A percentile compares a stretch with the other conserved stretches of the same genome.
These are phyloP conservation scores for Camellia japonica DNA, from an alignment of 148 eudicot genomes.

Conservation along the genomic window DNA sequence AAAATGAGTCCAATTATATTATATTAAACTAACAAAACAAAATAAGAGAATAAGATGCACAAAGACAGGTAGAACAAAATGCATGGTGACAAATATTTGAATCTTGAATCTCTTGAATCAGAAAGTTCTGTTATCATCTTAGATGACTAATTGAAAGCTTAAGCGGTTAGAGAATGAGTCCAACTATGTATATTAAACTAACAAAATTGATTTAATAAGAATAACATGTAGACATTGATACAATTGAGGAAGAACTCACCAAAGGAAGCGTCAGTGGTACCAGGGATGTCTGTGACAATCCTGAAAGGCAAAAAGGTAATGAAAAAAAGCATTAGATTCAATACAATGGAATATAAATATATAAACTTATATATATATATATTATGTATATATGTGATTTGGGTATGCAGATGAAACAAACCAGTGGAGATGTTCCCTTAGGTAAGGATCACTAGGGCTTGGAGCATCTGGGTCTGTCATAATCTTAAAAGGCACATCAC, in stretches of 20 bases:
- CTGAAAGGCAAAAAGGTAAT: constrained; percentile 32
- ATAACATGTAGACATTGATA: neutral
- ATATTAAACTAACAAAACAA: too few species aligned
- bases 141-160: too few species aligned
- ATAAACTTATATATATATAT: neutral
- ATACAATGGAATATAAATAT: neutral
- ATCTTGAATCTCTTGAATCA: too few species aligned
- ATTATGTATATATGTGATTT: too few species aligned
- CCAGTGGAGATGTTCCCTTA: constrained; percentile 90
- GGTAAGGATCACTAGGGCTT: constrained; percentile 83
- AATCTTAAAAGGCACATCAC: constrained; percentile 33
- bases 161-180: too few species aligned
- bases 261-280: constrained; percentile 81
- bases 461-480: constrained; percentile 97
- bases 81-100: too few species aligned
- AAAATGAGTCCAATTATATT: too few species aligned
- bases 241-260: constrained; percentile 38
- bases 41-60: too few species aligned
- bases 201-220: neutral
- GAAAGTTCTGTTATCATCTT: too few species aligned
- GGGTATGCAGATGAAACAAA: constrained; percentile 21
- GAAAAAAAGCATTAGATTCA: too few species aligned
- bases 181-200: too few species aligned
- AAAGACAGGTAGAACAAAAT: too few species aligned
- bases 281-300: constrained; percentile 92